Evolutionary conservation across 1,284 basidiomycete species (phyloP), one percentile per base, ranked within the genome.

Genomic region (Peniophora sp.): DNA sequence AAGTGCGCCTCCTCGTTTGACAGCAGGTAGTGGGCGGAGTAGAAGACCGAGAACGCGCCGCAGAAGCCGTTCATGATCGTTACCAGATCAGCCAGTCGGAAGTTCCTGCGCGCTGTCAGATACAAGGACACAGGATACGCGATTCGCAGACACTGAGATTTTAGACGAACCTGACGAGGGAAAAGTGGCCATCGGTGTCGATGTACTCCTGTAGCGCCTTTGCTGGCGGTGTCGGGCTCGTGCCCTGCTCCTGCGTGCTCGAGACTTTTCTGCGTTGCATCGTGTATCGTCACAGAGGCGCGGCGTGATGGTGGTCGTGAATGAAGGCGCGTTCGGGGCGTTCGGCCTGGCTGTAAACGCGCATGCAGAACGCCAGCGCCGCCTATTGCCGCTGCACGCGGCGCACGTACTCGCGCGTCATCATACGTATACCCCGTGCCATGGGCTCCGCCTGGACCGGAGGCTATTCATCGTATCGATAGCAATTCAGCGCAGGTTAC

Each of bases 31-130:
- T 86, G 85, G 37, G 88, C 92, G 8, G 92, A 95, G 35, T 89
- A 94, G 67, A 96, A 96, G 57, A 99, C 78, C 39, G 95, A 97
- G 60, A 97, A 88, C 14, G 92, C 92, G 52, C 97, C 97, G 70
- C 97, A 99, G 66, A 99, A 91, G 39, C 97, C 97, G 65, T 99
- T 99, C 87, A 97, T 96, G 58, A 99, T 92, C n/a, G 96, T 99
- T 62, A 99, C 93, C 44, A 97, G 80, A 71, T 99, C 96, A 59
- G 96, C 96, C 34, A 99, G 82, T 52, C 95, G 92, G 67, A 99
- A 99, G 70, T 98, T 99, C 60, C 96, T 97, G 61, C 34, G n/a
- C 41, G 35, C 15, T 35, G 37, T 41, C 18, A 41, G 37, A 41
- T 41, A 20, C 3, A 22, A 48, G 42, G 39, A 39, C 10, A 52